A percentile compares a stretch with the other conserved stretches of the same genome.
These are phyloP conservation scores for Hyaloperonospora arabidopsidis DNA, from an alignment of 352 stramenopile genomes.

Conservation along the genomic window DNA sequence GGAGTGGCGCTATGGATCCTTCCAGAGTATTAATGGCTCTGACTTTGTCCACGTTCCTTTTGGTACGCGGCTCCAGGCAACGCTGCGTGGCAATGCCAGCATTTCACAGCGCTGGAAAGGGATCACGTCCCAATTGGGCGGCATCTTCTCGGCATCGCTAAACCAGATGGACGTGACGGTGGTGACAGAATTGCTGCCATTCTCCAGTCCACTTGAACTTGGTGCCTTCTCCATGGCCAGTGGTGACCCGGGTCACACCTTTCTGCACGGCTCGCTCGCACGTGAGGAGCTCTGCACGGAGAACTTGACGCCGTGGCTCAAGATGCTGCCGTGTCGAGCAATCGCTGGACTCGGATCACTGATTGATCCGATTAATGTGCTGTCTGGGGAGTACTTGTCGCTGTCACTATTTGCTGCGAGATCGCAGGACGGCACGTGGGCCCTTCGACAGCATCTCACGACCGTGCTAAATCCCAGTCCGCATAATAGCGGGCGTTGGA, in stretches of 20 bases:
- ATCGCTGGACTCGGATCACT: conserved; percentile 55
- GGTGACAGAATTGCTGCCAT: conserved; percentile 17
- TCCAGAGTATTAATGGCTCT: conserved; percentile 12
- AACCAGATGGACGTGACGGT: conserved; percentile 66
- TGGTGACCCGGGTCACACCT: conserved; percentile 14
- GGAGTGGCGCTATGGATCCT: conserved; percentile 39
- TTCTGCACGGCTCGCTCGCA: conserved; percentile 59
- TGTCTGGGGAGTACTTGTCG: conserved; percentile 67
- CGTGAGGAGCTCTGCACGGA: conserved; percentile 84
- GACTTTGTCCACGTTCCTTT: conserved; percentile 41
- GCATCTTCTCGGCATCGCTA: conserved; percentile 77
- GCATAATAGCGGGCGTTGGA: conserved; percentile 26
- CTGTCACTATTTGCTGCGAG: conserved; percentile 43
- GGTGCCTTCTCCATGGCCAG: conserved; percentile 10
- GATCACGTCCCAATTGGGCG: conserved; percentile 66
- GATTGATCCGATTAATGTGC: conserved; percentile 60
- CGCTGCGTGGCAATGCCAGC: conserved; percentile 26
- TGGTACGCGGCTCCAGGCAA: conserved; percentile 53
- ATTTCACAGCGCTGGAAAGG: conserved; percentile 43
- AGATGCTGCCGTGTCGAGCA: conserved; percentile 74
- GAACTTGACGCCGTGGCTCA: conserved; percentile 85
- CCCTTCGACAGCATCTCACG: conserved; percentile 52
- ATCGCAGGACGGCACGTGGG: conserved; percentile 21
- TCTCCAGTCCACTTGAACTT: conserved; percentile 8
- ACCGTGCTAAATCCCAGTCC: conserved; percentile 35